Conservation (phyloP, 2,329 filamentous ascomycete genomes). For the Pseudomassariella vexata region DNA sequence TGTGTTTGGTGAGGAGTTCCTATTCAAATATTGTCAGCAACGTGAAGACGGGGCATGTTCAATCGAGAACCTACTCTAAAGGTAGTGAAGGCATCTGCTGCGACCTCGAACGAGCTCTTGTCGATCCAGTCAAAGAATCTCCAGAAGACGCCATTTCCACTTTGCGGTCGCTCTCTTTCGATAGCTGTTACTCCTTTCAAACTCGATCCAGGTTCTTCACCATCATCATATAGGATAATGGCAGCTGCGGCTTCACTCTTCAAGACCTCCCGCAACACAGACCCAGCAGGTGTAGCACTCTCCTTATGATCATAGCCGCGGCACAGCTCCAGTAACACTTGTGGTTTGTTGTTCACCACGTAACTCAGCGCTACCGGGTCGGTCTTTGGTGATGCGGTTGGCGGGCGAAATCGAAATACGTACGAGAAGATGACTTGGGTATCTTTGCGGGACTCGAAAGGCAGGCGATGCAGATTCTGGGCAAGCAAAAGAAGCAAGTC, state of each 20-base stretch:
- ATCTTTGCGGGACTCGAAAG: conserved; percentile 95
- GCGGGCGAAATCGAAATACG: conserved; percentile 81
- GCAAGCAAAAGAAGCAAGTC: conserved; percentile 83
- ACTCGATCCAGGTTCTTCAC: conserved; percentile 62
- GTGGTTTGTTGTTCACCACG: conserved; percentile 78
- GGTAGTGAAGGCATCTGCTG: conserved; percentile 94
- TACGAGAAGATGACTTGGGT: conserved; percentile 94
- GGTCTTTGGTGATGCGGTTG: conserved; percentile 57
- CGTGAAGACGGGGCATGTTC: neutral
- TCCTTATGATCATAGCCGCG: conserved; percentile 85
- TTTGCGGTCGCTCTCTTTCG: conserved; percentile 68
- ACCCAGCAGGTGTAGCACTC: conserved; percentile 85
- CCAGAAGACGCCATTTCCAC: conserved; percentile 87
- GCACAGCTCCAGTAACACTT: conserved; percentile 83
- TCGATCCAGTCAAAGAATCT: conserved; percentile 97
- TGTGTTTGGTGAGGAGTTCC: conserved; percentile 94
- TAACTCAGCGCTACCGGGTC: conserved; percentile 85
- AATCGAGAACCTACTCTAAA: conserved; percentile 63
- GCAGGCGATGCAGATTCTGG: conserved; percentile 73
- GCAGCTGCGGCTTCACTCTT: conserved; percentile 90
- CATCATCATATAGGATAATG: conserved; percentile 89
- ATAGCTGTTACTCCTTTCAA: conserved; percentile 73
- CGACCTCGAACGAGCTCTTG: conserved; percentile 91
- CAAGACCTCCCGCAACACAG: conserved; percentile 77
- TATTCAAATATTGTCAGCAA: conserved; percentile 35